Percentiles rank a stretch among this genome's conserved stretches.
These are phyloP conservation scores for Citrus australasica DNA, from an alignment of 345 rosid genomes.

Conservation along the genomic window DNA sequence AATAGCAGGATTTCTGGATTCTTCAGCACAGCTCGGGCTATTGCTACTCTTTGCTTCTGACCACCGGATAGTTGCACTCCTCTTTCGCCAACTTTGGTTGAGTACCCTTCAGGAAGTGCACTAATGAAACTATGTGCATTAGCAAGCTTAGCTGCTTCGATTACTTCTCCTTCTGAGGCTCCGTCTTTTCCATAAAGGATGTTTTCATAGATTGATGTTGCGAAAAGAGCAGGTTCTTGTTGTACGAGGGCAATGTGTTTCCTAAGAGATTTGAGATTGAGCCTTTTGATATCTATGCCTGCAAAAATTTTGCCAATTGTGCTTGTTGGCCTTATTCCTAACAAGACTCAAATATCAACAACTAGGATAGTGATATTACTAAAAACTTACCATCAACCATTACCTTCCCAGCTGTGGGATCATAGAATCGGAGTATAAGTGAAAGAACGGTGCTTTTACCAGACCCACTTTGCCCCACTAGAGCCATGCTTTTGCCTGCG, in stretches of 20 bases:
- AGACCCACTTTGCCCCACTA: slow-evolving; percentile 96
- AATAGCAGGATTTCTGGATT: slow-evolving; percentile 83
- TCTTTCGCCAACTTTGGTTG: slow-evolving; percentile 84
- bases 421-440: slow-evolving; percentile 88
- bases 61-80: slow-evolving; percentile 94
- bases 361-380: background rate
- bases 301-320: slow-evolving; percentile 10
- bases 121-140: slow-evolving; percentile 87
- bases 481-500: slow-evolving; percentile 79
- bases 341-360: background rate
- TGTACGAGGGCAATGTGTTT: slow-evolving; percentile 85
- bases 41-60: slow-evolving; percentile 87
- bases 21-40: slow-evolving; percentile 86
- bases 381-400: slow-evolving; percentile 73
- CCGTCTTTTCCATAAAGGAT: slow-evolving; percentile 84
- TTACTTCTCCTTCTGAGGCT: slow-evolving; percentile 73
- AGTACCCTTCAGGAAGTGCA: slow-evolving; percentile 83
- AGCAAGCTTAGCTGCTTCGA: slow-evolving; percentile 76
- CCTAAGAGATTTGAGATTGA: slow-evolving; percentile 65
- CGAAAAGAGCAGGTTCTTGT: slow-evolving; percentile 95
- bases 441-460: slow-evolving; percentile 92
- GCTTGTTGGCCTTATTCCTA: background rate
- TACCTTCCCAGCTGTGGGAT: slow-evolving; percentile 77
- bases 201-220: slow-evolving; percentile 78
- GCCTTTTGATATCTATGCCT: slow-evolving; percentile 73